Conservation (phyloP, 2,329 filamentous ascomycete species). For the Aureobasidium lini region DNA sequence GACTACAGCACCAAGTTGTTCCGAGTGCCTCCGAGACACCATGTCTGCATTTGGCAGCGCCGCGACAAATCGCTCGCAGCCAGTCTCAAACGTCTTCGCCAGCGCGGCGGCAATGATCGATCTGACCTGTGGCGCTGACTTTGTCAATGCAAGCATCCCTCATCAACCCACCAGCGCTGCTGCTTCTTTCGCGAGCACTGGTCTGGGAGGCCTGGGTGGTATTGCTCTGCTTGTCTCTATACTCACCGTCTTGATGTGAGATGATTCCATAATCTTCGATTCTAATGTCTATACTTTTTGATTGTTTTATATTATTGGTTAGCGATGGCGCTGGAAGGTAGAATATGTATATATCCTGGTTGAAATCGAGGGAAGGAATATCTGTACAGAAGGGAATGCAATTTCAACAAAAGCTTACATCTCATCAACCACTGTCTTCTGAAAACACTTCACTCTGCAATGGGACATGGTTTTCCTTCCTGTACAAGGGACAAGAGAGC, state of each 20-base stretch:
- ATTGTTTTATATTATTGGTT: neutral
- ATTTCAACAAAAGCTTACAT: too few relatives aligned
- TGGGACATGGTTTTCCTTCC: too few relatives aligned
- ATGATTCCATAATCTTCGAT: neutral
- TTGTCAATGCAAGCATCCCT: neutral
- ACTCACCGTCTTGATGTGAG: neutral
- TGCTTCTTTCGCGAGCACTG: neutral
- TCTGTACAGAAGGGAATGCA: too few relatives aligned
- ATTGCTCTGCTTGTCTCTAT: neutral
- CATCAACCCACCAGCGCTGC: neutral
- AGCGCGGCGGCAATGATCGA: conserved; percentile 68
- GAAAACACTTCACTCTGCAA: too few relatives aligned
- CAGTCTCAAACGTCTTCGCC: conserved; percentile 62
- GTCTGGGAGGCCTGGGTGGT: neutral
- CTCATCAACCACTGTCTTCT: too few relatives aligned
- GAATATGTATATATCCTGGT: neutral
- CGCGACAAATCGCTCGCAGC: conserved; percentile 57
- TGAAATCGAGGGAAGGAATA: too few relatives aligned
- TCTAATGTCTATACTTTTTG: neutral
- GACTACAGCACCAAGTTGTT: conserved; percentile 64
- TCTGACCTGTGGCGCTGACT: conserved; percentile 44
- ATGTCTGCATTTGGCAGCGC: conserved; percentile 74
- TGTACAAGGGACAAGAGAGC: too few relatives aligned
- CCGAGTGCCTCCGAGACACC: conserved; percentile 65
- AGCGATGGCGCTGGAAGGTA: neutral